These are phyloP conservation scores for Saccharomyces mikatae DNA, from an alignment of 805 yeast genomes.

Conservation along the genomic window DNA sequence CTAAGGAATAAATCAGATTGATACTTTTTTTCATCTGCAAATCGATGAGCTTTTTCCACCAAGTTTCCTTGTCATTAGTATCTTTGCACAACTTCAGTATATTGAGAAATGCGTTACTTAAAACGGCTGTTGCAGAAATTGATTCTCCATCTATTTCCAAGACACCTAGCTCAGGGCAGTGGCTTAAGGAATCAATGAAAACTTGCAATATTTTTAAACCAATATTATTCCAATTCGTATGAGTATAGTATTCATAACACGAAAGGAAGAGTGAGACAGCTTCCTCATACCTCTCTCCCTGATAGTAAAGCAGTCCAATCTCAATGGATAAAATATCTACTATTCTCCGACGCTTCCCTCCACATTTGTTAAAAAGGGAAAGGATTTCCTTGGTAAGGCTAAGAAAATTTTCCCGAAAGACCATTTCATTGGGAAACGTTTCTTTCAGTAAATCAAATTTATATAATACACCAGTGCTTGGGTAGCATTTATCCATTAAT, in stretches of 20 bases:
- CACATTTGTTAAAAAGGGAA: slow-evolving; percentile 12
- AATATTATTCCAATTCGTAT: slow-evolving; percentile 67
- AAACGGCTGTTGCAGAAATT: slow-evolving; percentile 19
- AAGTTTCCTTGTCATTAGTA: slow-evolving; percentile 10
- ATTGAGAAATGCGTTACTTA: slow-evolving; percentile 27
- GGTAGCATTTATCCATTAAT: slow-evolving; percentile 10
- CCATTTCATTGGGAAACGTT: slow-evolving; percentile 13
- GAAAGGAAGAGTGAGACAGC: slow-evolving; percentile 59
- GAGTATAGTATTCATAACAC: slow-evolving; percentile 59
- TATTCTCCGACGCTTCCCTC: slow-evolving; percentile 44
- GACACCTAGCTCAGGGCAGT: slow-evolving; percentile 14
- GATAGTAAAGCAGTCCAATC: slow-evolving; percentile 62
- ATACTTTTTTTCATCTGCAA: slow-evolving; percentile 7
- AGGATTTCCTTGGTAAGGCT: slow-evolving; percentile 40
- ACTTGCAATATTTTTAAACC: slow-evolving; percentile 58
- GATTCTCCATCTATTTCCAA: slow-evolving; percentile 21
- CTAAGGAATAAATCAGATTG: slow-evolving; percentile 20
- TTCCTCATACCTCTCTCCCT: slow-evolving; percentile 45
- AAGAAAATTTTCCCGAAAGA: slow-evolving; percentile 35
- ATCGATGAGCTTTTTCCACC: slow-evolving; percentile 25
- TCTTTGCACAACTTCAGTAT: slow-evolving; percentile 17
- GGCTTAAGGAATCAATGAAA: slow-evolving; percentile 58
- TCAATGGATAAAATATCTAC: slow-evolving; percentile 73
- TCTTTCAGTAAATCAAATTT: slow-evolving; percentile 8
- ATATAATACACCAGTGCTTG: slow-evolving; percentile 3